Conservation (phyloP, 106 monocot genomes). For the Platanthera guangdongensis region DNA sequence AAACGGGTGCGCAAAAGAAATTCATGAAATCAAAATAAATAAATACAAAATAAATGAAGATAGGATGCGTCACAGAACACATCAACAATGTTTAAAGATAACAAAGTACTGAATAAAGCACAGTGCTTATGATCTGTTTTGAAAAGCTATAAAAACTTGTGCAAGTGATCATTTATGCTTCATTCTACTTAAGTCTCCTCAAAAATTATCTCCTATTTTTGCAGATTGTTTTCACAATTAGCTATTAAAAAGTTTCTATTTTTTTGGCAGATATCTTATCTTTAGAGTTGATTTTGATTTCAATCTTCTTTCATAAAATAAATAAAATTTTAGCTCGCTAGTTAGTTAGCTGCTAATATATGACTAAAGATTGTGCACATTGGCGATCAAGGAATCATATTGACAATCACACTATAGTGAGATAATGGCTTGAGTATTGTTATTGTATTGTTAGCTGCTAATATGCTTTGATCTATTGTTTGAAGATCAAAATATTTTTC, state of each 20-base stretch:
- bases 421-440: too few relatives aligned
- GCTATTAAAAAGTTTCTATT: background rate
- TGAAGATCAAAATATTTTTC: too few relatives aligned
- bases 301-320: background rate
- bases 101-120: too few relatives aligned
- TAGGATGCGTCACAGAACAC: too few relatives aligned
- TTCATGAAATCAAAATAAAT: too few relatives aligned
- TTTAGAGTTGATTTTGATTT: background rate
- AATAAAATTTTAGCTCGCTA: background rate
- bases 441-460: background rate
- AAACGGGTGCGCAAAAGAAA: too few relatives aligned
- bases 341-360: background rate
- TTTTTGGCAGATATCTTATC: background rate
- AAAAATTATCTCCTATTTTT: background rate
- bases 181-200: background rate
- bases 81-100: too few relatives aligned
- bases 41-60: too few relatives aligned
- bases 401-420: too few relatives aligned
- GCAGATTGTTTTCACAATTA: background rate
- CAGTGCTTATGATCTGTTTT: background rate
- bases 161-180: background rate
- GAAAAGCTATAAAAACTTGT: background rate
- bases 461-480: background rate
- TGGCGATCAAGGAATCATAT: too few relatives aligned
- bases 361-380: too few relatives aligned